Evolutionary conservation across 2,329 filamentous ascomycete species (phyloP).

Genomic region (Trichocomaceae sp.): DNA sequence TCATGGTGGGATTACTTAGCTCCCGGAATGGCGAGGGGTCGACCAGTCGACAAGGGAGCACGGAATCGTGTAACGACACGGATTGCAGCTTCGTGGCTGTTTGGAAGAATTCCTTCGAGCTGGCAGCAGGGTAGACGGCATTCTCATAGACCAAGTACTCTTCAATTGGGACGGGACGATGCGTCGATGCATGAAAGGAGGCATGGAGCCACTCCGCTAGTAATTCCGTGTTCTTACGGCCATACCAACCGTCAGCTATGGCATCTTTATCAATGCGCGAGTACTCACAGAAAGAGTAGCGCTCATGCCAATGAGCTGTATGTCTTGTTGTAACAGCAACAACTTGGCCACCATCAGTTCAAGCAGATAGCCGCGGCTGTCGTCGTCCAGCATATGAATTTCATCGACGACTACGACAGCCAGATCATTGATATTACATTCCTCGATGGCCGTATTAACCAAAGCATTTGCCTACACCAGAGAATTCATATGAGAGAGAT

Average conservation of each 20-base stretch:
- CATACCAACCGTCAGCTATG: not conserved
- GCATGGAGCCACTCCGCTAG: constrained; percentile 65
- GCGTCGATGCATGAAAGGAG: constrained; percentile 65
- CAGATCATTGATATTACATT: constrained; percentile 59
- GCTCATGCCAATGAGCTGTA: constrained; percentile 74
- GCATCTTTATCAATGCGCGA: not conserved
- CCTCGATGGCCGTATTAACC: constrained; percentile 66
- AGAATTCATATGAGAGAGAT: not conserved
- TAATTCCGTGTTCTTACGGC: constrained; percentile 59
- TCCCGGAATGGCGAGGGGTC: constrained; percentile 54
- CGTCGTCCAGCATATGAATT: constrained; percentile 75
- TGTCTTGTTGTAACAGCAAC: constrained; percentile 57
- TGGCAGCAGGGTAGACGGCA: constrained; percentile 57
- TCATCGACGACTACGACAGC: constrained; percentile 67
- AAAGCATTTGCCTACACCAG: constrained; percentile 60
- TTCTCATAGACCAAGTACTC: constrained; percentile 69
- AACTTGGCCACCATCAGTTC: constrained; percentile 70
- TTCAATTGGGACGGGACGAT: constrained; percentile 67
- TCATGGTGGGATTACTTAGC: constrained; percentile 58
- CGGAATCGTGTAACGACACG: constrained; percentile 25
- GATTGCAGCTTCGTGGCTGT: constrained; percentile 47
- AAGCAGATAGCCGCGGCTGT: constrained; percentile 66
- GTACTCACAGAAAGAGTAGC: constrained; percentile 61
- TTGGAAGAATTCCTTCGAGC: constrained; percentile 53
- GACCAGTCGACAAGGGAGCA: constrained; percentile 43